Conservation (phyloP, 495 filamentous ascomycete genomes). For the Penicillium nucicola region DNA sequence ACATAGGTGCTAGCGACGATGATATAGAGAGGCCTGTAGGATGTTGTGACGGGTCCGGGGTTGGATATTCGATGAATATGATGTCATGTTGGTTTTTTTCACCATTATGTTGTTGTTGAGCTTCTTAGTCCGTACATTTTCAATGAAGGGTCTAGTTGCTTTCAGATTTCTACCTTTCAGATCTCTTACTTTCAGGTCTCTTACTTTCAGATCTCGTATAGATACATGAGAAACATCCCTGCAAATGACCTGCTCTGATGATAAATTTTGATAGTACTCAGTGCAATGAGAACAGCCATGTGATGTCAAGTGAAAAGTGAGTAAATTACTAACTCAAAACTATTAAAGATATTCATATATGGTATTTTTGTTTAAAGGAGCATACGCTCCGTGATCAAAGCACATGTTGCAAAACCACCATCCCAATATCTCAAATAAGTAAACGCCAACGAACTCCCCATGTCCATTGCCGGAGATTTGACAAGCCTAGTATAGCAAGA, state of each 20-base stretch:
- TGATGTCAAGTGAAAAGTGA: no score
- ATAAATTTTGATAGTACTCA: no score
- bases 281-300: neutral
- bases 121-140: conserved; percentile 1
- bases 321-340: no score
- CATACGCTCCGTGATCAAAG: neutral
- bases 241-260: no score
- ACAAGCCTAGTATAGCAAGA: neutral
- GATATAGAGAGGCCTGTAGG: conserved; percentile 7
- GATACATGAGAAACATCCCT: no score
- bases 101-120: conserved; percentile 1
- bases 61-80: conserved; percentile 4
- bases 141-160: neutral
- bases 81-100: conserved; percentile 1
- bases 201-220: no score
- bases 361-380: neutral
- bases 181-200: no score
- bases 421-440: neutral
- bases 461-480: neutral
- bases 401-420: neutral
- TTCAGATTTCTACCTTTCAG: no score
- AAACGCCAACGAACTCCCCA: conserved; percentile 1
- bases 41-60: neutral
- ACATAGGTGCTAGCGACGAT: conserved; percentile 1
- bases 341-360: neutral